phyloP scores from a whole-genome alignment of 441 rosid genomes.

The Flueggea neowawraea region DNA sequence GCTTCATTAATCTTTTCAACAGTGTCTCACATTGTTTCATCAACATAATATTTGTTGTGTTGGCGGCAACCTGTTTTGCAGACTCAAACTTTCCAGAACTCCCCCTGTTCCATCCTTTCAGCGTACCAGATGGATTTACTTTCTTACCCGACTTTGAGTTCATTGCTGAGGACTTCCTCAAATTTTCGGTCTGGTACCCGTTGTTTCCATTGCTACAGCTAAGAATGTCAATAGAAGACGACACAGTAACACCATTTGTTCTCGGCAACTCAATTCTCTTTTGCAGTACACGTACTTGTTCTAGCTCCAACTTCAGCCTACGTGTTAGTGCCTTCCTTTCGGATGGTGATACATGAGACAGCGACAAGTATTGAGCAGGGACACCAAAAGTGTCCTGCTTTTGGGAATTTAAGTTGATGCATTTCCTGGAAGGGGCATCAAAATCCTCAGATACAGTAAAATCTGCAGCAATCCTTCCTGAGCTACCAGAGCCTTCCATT shows the following conservation, averaged over 20 bases:
- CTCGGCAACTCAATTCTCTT: conserved; percentile 43
- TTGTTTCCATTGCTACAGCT: conserved; percentile 66
- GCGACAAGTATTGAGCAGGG: conserved; percentile 50
- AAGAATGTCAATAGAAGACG: conserved; percentile 54
- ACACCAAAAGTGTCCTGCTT: conserved; percentile 40
- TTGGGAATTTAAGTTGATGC: conserved; percentile 42
- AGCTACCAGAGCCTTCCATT: conserved; percentile 68
- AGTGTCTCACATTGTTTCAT: conserved; percentile 77
- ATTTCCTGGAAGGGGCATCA: conserved; percentile 39
- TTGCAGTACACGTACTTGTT: conserved; percentile 54
- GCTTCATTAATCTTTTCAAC: conserved; percentile 55
- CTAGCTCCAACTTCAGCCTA: conserved; percentile 66
- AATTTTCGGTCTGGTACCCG: conserved; percentile 22
- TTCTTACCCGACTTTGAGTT: conserved; percentile 49
- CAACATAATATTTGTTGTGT: conserved; percentile 26
- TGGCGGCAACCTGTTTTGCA: conserved; percentile 24
- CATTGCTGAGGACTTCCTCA: conserved; percentile 39
- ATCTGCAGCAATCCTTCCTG: conserved; percentile 46
- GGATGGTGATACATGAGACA: conserved; percentile 45
- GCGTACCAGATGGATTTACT: conserved; percentile 30
- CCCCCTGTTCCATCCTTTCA: conserved; percentile 35
- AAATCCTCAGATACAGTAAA: conserved; percentile 55
- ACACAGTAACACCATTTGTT: conserved; percentile 31
- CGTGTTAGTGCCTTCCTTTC: conserved; percentile 51
- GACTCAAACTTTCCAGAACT: conserved; percentile 28